phyloP scores from a whole-genome alignment of 108 stramenopile species.

The Epithemia pelagica region DNA sequence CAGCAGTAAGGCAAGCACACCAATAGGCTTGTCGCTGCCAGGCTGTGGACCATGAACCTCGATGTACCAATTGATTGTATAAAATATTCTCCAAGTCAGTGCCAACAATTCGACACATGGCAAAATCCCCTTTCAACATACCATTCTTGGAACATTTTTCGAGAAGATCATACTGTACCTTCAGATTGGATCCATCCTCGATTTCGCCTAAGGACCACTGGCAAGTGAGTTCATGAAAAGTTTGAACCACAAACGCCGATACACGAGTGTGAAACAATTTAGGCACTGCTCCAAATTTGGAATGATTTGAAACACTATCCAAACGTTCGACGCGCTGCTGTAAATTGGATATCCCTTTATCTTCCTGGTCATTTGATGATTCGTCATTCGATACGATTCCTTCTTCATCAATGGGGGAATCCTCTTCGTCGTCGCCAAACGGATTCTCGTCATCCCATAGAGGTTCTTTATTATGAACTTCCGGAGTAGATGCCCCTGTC shows the following conservation, averaged over 20 bases:
- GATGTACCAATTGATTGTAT: conserved; percentile 10
- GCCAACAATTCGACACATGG: conserved; percentile 22
- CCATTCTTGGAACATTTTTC: background rate
- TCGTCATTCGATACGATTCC: conserved; percentile 15
- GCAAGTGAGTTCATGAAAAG: background rate
- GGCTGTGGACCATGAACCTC: conserved; percentile 23
- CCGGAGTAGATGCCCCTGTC: background rate
- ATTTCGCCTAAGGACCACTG: background rate
- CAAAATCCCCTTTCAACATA: conserved; percentile 22
- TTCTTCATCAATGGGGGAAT: too few relatives aligned
- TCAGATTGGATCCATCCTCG: background rate
- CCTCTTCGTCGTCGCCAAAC: conserved; percentile 34
- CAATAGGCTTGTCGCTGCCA: conserved; percentile 31
- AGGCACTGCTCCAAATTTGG: conserved; percentile 24
- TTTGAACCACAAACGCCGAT: conserved; percentile 19
- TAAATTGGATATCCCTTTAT: conserved; percentile 17
- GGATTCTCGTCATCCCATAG: conserved; percentile 19
- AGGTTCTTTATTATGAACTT: conserved; percentile 1
- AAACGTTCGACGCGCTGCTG: conserved; percentile 17
- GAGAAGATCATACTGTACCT: background rate
- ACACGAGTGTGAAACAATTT: conserved; percentile 20
- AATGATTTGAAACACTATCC: conserved; percentile 26
- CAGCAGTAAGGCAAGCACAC: conserved; percentile 32
- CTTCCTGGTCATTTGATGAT: background rate
- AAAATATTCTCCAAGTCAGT: conserved; percentile 20